phyloP scores from a whole-genome alignment of 306 rosid genomes.

The Carpinus viminea region DNA sequence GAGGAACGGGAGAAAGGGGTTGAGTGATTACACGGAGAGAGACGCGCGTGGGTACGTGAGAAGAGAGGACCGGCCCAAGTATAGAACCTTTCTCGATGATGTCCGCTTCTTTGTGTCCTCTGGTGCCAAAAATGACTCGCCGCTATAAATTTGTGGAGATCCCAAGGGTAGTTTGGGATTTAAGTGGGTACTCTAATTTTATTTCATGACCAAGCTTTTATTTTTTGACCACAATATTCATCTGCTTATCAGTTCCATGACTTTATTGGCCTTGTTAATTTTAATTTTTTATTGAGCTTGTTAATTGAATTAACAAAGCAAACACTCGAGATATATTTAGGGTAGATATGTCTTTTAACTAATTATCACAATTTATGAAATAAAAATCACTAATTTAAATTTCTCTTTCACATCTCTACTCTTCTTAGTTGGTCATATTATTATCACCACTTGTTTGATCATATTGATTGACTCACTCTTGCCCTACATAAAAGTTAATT shows the following conservation, averaged over 20 bases:
- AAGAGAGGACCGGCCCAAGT: constrained; percentile 32
- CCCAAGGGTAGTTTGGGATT: too few species aligned
- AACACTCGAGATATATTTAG: not conserved
- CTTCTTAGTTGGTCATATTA: too few species aligned
- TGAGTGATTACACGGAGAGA: constrained; percentile 36
- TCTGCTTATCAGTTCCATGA: not conserved
- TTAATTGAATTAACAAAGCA: not conserved
- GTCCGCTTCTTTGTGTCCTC: constrained; percentile 18
- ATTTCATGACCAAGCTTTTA: too few species aligned
- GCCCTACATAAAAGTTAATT: too few species aligned
- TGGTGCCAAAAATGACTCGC: not conserved
- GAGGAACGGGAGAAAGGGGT: constrained; percentile 38
- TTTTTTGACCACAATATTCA: not conserved
- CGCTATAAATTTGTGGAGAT: not conserved
- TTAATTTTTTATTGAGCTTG: too few species aligned
- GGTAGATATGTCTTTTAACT: too few species aligned
- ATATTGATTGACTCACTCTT: too few species aligned
- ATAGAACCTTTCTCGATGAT: constrained; percentile 24
- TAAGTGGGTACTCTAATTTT: too few species aligned
- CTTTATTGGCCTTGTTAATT: not conserved
- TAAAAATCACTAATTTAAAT: too few species aligned
- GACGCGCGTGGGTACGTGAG: constrained; percentile 39
- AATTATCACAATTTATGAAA: too few species aligned
- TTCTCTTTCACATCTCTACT: rapidly evolving
- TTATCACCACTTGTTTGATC: too few species aligned